Conservation (phyloP, 305 asterid species). For the Andrographis paniculata region DNA sequence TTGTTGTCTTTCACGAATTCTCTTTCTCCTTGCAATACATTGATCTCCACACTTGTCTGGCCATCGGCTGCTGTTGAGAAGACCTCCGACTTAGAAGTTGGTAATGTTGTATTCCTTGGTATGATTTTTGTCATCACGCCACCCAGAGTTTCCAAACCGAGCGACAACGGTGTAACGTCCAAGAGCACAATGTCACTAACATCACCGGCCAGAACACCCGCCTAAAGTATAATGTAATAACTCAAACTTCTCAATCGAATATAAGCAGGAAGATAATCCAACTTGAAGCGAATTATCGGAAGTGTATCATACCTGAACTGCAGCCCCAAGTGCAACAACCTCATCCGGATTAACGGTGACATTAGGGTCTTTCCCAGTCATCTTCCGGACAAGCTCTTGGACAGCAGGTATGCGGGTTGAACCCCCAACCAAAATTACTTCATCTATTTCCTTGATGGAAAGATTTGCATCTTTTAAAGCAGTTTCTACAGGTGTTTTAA, state of each 20-base stretch:
- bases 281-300: neutral
- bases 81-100: constrained; percentile 94
- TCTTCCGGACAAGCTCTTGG: constrained; percentile 73
- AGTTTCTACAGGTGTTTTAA: constrained; percentile 82
- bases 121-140: constrained; percentile 98
- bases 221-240: constrained; percentile 30
- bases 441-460: constrained; percentile 71
- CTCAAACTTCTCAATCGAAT: neutral
- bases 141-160: constrained; percentile 94
- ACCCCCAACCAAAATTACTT: constrained; percentile 91
- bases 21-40: constrained; percentile 94
- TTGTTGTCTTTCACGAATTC: constrained; percentile 96
- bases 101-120: constrained; percentile 83
- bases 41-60: constrained; percentile 93
- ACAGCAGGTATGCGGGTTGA: constrained; percentile 97
- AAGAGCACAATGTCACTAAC: constrained; percentile 93
- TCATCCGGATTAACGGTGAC: constrained; percentile 95
- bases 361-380: constrained; percentile 93
- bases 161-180: constrained; percentile 78
- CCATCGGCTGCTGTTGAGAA: constrained; percentile 99
- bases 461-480: constrained; percentile 89
- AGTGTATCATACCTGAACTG: constrained; percentile 54
- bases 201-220: constrained; percentile 97
- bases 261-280: neutral
- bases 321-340: constrained; percentile 98